Base-by-base conservation (phyloP, 2,329 filamentous ascomycete genomes). In the Lasiodiplodia sp. region DNA sequence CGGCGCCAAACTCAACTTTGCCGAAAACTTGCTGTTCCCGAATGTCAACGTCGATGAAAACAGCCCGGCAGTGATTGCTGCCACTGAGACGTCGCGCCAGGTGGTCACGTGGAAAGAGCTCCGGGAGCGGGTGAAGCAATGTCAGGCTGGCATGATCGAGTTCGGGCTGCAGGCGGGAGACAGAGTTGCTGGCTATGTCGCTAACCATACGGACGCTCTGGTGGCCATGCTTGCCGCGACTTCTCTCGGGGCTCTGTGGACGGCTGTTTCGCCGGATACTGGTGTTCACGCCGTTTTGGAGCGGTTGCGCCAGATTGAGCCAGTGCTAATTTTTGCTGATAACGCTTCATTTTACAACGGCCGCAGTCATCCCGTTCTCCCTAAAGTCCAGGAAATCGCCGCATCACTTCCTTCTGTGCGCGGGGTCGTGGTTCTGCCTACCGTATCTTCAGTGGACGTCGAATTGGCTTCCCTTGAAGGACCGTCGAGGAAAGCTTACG, bases 211-310 rank as follows among this genome's bases (percentile, higher is more conserved):
- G 7, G 92, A 97, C 78, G 92, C 94, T 0, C 82, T 98, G 23
- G 89, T 97, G 12, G 93, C 93, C 23, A 96, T 97, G 90, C 85
- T 99, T 38, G 92, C 92, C 1, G 87, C 93, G 0, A 90, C 93
- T 0, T 89, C 92, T 0, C 79, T 97, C 2, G 96, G 96, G 37
- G 94, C 92, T 18, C 88, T 97, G 47, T 98, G 95, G 95, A 97
- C 94, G 0, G 92, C 92, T 7, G 93, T 97, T 60, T 96, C 92
- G 74, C 94, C 95, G 2, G 95, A 98, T 78, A 97, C 91, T 18
- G 95, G 95, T 12, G 92, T 97, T 2, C 93, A 92, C 74, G 95
- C 94, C 18, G 94, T 98, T 0, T 82, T 98, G 31, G 96, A 98
- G 77, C 87, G 96, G 8, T 82, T 98, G 70, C 86, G 87, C 56